Evolutionary conservation across 2,329 filamentous ascomycete species (phyloP), one percentile per base, ranked within the genome.

Genomic region (Cladophialophora carrionii): DNA sequence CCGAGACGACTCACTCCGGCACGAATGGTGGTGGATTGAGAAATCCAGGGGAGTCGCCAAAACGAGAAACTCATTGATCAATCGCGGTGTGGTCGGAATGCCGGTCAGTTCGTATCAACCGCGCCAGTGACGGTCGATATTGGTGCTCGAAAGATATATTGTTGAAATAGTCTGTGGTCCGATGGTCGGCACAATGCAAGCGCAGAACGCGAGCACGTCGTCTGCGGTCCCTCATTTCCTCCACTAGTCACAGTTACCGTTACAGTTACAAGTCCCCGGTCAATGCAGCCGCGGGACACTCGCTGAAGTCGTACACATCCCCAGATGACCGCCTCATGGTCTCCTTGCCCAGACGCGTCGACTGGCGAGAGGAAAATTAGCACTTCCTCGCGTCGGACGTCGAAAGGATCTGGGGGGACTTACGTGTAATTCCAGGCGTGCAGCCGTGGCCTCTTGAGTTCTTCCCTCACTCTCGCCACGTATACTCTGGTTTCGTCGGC

Each of bases 401-500:
- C 55, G 8, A 17, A 4, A n/a, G n/a, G 3, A 4, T 7, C 14
- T 55, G 4, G 37, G 5, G 26, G 5, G 22, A 61, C 58, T 58
- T 62, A 68, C 64, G 67, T 68, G 49, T 63, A 63, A 56, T 68
- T 58, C 61, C 65, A 70, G 14, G 63, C 62, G 55, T 70, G 68
- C 52, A 67, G 62, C n/a, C 60, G 61, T 37, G 63, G 67, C 31
- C 67, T 67, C 57, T 63, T 69, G 53, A 72, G 41, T 60, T 69
- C 71, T 20, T 66, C 57, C 32, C 71, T 65, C 61, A 71, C 67
- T 49, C 67, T 66, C 9, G 67, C 67, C 6, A 71, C 65, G 67
- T 72, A 71, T 4, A 71, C 70, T 52, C 46, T 60, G 31, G 71
- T 70, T 61, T 72, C 71, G n/a, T 72, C 71, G n/a, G 65, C 55